Evolutionary conservation across 805 yeast genomes (phyloP).

Genomic region (Tetrapisispora fleetii): DNA sequence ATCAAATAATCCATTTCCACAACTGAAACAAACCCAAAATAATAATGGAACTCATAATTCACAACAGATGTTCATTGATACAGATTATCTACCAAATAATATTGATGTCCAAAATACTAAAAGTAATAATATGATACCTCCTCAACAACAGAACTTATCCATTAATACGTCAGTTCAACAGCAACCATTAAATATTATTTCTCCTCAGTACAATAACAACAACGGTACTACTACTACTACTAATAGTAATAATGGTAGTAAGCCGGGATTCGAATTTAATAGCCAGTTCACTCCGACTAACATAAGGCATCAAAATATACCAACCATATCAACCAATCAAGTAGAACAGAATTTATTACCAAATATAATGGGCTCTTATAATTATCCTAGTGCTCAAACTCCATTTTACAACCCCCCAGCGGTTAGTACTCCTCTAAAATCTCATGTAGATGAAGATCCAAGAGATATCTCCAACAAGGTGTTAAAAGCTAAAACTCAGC

Average conservation of each 20-base stretch:
- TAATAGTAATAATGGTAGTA: too few relatives aligned
- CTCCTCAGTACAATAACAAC: not conserved
- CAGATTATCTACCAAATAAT: not conserved
- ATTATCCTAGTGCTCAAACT: not conserved
- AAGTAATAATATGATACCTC: not conserved
- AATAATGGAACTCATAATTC: not conserved
- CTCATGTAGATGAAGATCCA: not conserved
- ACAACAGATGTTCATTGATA: not conserved
- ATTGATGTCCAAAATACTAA: not conserved
- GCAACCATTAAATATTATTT: not conserved
- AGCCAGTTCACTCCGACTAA: not conserved
- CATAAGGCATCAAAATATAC: not conserved
- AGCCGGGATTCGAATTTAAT: not conserved
- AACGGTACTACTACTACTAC: too few relatives aligned
- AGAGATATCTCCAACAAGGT: not conserved
- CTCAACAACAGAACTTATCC: not conserved
- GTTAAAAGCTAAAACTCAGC: not conserved
- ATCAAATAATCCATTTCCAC: constrained; percentile 30
- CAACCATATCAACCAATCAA: not conserved
- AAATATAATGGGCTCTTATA: not conserved
- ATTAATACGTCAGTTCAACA: not conserved
- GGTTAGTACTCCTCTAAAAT: not conserved
- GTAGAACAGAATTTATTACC: not conserved
- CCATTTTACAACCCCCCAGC: not conserved
- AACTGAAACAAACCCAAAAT: constrained; percentile 7